These are phyloP conservation scores for Pythium insidiosum DNA, from an alignment of 352 stramenopile genomes.

Conservation along the genomic window DNA sequence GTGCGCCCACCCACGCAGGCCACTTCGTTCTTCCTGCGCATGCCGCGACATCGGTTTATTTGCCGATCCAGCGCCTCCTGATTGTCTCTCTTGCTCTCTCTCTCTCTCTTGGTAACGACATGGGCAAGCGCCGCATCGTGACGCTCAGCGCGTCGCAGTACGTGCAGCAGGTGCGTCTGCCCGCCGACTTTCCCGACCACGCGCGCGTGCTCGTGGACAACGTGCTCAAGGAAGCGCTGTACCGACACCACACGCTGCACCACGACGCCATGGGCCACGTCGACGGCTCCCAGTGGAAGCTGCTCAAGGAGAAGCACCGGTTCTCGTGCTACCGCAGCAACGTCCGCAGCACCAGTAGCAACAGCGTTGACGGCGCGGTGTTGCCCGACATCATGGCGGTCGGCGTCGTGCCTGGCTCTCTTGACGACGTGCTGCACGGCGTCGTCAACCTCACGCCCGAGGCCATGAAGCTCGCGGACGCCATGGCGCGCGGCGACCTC, in stretches of 20 bases:
- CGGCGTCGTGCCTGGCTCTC: constrained; percentile 19
- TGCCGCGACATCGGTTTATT: no score
- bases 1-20: no score
- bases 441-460: constrained; percentile 47
- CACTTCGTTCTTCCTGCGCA: no score
- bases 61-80: no score
- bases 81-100: no score
- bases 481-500: constrained; percentile 31
- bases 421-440: constrained; percentile 47
- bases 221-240: constrained; percentile 13
- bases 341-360: not conserved
- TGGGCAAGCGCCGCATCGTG: constrained; percentile 14
- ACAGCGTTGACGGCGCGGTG: constrained; percentile 10
- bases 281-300: constrained; percentile 34
- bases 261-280: constrained; percentile 17
- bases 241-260: constrained; percentile 31
- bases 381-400: constrained; percentile 39
- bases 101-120: no score
- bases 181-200: constrained; percentile 11
- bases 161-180: constrained; percentile 19
- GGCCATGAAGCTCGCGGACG: constrained; percentile 52
- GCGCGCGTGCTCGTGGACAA: constrained; percentile 9
- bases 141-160: constrained; percentile 17
- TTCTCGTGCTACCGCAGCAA: constrained; percentile 28
- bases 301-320: constrained; percentile 28